phyloP scores from a whole-genome alignment of 495 filamentous ascomycete species.

The Pseudomonodictys pantanalensis region DNA sequence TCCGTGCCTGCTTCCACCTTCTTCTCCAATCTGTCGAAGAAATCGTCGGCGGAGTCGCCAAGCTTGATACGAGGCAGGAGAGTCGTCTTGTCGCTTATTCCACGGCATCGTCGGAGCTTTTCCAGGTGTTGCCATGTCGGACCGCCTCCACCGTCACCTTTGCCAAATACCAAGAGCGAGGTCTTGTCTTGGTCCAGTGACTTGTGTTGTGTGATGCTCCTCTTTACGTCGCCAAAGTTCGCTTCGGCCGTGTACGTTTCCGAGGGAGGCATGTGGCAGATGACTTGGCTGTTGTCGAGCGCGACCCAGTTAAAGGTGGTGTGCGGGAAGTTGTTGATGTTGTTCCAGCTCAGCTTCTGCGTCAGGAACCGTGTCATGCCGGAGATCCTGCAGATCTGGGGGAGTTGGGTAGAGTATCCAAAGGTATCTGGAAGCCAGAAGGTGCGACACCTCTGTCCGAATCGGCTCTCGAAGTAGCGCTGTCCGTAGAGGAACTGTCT shows the following conservation, averaged over 20 bases:
- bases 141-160: slow-evolving; percentile 93
- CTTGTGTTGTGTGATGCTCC: slow-evolving; percentile 90
- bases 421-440: slow-evolving; percentile 99
- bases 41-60: slow-evolving; percentile 92
- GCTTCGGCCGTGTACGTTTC: slow-evolving; percentile 95
- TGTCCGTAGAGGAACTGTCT: slow-evolving; percentile 96
- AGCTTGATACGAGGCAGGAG: slow-evolving; percentile 81
- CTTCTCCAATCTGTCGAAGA: slow-evolving; percentile 80
- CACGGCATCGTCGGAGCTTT: slow-evolving; percentile 91
- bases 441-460: slow-evolving; percentile 81
- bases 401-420: slow-evolving; percentile 91
- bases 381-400: slow-evolving; percentile 84
- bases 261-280: slow-evolving; percentile 93
- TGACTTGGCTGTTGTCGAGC: slow-evolving; percentile 89
- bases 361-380: slow-evolving; percentile 97
- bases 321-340: slow-evolving; percentile 98
- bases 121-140: slow-evolving; percentile 93
- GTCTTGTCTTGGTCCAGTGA: slow-evolving; percentile 87
- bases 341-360: slow-evolving; percentile 95
- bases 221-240: slow-evolving; percentile 91
- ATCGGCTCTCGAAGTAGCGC: slow-evolving; percentile 88
- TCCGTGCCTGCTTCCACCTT: slow-evolving; percentile 66
- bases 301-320: slow-evolving; percentile 98
- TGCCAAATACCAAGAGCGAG: slow-evolving; percentile 87
- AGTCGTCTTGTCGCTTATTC: slow-evolving; percentile 83